phyloP scores from a whole-genome alignment of 2,329 filamentous ascomycete genomes.

The Helotiales sp. region DNA sequence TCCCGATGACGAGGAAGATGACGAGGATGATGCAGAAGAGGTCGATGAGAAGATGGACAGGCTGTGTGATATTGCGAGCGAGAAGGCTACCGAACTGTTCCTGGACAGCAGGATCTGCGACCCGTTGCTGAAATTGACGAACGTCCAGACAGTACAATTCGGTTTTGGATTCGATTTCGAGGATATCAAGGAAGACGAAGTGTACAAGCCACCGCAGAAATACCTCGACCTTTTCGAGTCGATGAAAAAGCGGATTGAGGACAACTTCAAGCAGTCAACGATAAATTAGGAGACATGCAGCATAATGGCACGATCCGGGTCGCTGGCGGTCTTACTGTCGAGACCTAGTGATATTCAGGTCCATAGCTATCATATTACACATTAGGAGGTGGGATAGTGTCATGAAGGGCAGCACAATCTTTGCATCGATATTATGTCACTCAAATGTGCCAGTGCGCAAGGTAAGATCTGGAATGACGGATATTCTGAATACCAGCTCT shows the following conservation, averaged over 20 bases:
- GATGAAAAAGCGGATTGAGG: conserved; percentile 17
- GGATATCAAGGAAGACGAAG: conserved; percentile 4
- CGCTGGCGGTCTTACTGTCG: no score
- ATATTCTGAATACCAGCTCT: no score
- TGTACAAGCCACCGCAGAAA: conserved; percentile 12
- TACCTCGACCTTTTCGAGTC: conserved; percentile 12
- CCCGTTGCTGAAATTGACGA: conserved; percentile 9
- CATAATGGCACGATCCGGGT: no score
- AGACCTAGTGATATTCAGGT: no score
- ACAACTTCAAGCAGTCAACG: conserved; percentile 2
- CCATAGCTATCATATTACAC: no score
- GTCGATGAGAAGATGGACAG: conserved; percentile 8
- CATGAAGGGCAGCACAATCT: background rate
- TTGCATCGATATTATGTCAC: background rate
- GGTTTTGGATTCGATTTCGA: conserved; percentile 5
- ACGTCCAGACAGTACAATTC: conserved; percentile 15
- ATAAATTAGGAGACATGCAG: no score
- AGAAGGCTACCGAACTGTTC: conserved; percentile 18
- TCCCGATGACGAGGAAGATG: conserved; percentile 4
- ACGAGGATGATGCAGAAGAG: conserved; percentile 3
- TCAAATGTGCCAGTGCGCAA: no score
- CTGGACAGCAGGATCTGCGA: conserved; percentile 17
- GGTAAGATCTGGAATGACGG: no score
- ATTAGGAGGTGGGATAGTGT: background rate
- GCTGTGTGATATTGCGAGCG: conserved; percentile 13